phyloP scores from a whole-genome alignment of 1,284 basidiomycete genomes.

The Pseudozyma sp. region DNA sequence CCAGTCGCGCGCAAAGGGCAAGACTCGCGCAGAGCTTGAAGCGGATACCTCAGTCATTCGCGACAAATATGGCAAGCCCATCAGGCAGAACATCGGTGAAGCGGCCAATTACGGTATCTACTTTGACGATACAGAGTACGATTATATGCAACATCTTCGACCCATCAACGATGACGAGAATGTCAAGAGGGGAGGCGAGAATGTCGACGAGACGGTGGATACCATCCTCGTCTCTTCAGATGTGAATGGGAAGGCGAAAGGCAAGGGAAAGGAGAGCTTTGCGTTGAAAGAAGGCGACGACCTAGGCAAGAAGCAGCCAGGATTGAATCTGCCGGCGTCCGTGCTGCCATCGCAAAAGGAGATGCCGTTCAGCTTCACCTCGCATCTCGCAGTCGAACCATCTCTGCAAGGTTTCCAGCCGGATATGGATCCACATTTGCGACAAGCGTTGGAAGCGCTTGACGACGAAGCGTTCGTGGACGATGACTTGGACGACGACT shows the following conservation, averaged over 20 bases:
- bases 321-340: conserved; percentile 76
- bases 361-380: conserved; percentile 41
- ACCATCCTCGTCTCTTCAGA: conserved; percentile 49
- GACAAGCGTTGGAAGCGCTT: conserved; percentile 91
- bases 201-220: conserved; percentile 59
- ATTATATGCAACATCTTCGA: conserved; percentile 95
- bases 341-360: conserved; percentile 55
- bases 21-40: conserved; percentile 81
- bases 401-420: conserved; percentile 82
- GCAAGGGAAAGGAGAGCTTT: conserved; percentile 45
- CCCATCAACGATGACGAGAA: conserved; percentile 61
- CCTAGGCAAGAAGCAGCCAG: conserved; percentile 7
- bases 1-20: conserved; percentile 73
- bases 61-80: conserved; percentile 68
- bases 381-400: conserved; percentile 49
- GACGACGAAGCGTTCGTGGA: conserved; percentile 83
- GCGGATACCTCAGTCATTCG: conserved; percentile 73
- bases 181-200: conserved; percentile 56
- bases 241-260: conserved; percentile 49
- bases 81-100: conserved; percentile 76
- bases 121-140: conserved; percentile 97
- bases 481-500: conserved; percentile 75
- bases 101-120: conserved; percentile 91
- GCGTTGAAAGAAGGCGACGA: conserved; percentile 43
- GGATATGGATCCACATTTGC: conserved; percentile 94